Conservation (phyloP, 176 grass and related monocot species). For the Paspalum notatum region DNA sequence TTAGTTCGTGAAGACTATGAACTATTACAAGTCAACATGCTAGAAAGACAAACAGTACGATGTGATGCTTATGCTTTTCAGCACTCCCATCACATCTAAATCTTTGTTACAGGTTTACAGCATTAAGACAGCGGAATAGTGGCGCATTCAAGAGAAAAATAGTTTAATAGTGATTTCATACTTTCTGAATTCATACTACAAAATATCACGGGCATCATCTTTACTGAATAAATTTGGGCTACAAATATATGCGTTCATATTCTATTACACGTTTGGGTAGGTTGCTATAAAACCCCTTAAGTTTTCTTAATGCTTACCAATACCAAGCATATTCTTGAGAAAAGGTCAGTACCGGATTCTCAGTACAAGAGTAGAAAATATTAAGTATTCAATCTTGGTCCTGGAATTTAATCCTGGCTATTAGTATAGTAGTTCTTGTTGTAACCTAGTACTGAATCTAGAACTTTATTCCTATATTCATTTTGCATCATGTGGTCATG, state of each 20-base stretch:
- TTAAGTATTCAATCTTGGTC: background rate
- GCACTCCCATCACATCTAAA: background rate
- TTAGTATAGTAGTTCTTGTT: background rate
- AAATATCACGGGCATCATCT: background rate
- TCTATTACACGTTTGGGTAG: slow-evolving; percentile 13
- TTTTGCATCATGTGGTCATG: background rate
- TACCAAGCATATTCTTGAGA: background rate
- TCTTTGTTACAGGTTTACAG: background rate
- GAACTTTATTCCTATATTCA: background rate
- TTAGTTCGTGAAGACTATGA: background rate
- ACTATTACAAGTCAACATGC: background rate
- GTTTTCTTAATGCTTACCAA: background rate
- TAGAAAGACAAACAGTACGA: background rate
- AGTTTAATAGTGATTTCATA: background rate
- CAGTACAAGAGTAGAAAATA: background rate
- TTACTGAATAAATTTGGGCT: background rate
- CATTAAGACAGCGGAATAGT: background rate
- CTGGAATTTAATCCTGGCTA: background rate
- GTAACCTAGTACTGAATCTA: background rate
- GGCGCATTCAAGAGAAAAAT: too few species aligned
- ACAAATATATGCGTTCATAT: background rate
- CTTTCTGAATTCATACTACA: background rate
- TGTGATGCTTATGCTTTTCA: background rate
- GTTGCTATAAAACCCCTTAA: background rate
- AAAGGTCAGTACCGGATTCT: background rate